Base-by-base conservation (phyloP, 352 stramenopile species). In the Synura sp. region DNA sequence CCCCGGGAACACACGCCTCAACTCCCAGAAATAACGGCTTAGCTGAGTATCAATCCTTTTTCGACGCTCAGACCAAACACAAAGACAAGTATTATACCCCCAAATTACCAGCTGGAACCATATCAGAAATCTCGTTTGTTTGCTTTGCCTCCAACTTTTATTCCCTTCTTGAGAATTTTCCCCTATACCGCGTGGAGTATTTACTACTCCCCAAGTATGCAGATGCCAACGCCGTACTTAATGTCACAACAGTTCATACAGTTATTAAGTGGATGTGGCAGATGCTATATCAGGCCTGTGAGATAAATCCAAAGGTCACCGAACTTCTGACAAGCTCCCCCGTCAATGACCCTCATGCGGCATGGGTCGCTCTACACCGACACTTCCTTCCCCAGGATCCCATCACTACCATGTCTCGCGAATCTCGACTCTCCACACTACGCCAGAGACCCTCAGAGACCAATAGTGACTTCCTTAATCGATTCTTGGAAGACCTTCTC, bases 301-400 rank as follows among this genome's bases (percentile, higher is more conserved):
- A 63, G 4, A 63, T 29, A 29, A 63, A 63, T 22, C 49, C 49
- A 12, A 63, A 63, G 29, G 19, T 22, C 14, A 63, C 49, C 12
- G 49, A 63, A 63, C 29, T 63, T 12, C 14, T 63, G 29, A 63
- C 49, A 12, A 63, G 49, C 49, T 63, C 49, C 27, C 49, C 49
- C 12, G 49, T 63, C 49, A n/a, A n/a, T n/a, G 49, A 63, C 27
- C 49, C 49, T 29, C 49, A 63, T 22, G 29, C 49, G 14, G 49
- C 49, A 29, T 63, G 49, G 49, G 49, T 63, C 29, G 49, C 49
- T 12, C 49, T 63, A 29, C 49, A 63, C 19, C 49, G 49, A 29
- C 49, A 63, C 49, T 63, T 63, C 29, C 49, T 63, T 63, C 49
- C 49, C 29, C 49, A 63, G 49, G 49, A 63, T 22, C 49, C 49